Base-by-base conservation (phyloP, 805 yeast species). In the Hermanozyma aechmeae region DNA sequence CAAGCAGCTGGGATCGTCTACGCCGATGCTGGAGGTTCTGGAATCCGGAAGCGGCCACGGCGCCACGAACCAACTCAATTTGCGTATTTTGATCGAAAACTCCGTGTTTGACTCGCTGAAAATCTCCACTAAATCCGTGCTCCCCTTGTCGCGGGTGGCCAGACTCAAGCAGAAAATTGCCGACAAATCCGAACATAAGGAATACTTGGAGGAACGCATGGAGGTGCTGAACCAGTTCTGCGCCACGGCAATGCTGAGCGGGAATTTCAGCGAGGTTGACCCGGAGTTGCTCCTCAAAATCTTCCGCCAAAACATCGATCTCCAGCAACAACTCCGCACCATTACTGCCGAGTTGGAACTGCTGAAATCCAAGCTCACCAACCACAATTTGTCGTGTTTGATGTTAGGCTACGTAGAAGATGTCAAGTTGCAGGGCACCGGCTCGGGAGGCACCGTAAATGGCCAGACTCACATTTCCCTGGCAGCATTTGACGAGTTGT, bases 401-500 rank as follows among this genome's bases (percentile, higher is more conserved):
- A 61, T 62, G 11, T 47, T 68, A 36, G 73, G 75, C 2, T 66
- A 67, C 40, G 55, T 67, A 12, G 70, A 67, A 35, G 68, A 61
- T 41, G 53, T 62, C 10, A 52, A 48, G 34, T 33, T 56, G 10
- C 23, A 12, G 25, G 23, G 13, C 11, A 34, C 38, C 11, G 26
- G 24, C 23, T 16, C 26, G 17, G 23, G n/a, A 22, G n/a, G 13
- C n/a, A 14, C 18, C 18, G 13, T 15, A 16, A 23, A 22, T 28
- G 9, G 28, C 28, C 17, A 27, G 15, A 13, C 16, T 16, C 25
- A 23, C 16, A 31, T 27, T 6, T 9, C 27, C 14, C 21, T 35
- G 19, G 14, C 35, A 33, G 39, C 60, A 4, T 49, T 68, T 36
- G 76, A 71, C 28, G 56, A 57, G 13, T 39, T 72, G 15, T 60